Conservation (phyloP, 306 rosid species). For the Luffa aegyptiaca region DNA sequence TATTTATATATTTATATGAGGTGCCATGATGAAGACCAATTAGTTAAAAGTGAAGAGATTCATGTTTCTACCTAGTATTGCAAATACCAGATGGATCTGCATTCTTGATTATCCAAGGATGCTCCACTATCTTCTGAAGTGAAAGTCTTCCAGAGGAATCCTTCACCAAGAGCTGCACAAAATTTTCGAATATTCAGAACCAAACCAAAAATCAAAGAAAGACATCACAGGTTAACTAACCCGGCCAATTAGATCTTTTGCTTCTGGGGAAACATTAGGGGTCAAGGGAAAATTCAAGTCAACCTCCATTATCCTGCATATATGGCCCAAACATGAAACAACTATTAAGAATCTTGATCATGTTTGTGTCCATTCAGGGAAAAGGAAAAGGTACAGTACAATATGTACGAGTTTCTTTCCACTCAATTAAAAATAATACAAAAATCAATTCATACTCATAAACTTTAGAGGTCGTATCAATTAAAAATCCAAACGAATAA, state of each 20-base stretch:
- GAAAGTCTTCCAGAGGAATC: constrained; percentile 67
- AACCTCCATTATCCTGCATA: constrained; percentile 54
- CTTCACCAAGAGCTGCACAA: constrained; percentile 66
- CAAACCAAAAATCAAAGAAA: background rate
- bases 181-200: background rate
- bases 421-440: background rate
- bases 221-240: constrained; percentile 25
- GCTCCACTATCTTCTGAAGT: constrained; percentile 67
- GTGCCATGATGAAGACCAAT: background rate
- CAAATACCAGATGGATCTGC: constrained; percentile 48
- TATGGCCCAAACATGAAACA: background rate
- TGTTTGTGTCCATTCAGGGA: background rate
- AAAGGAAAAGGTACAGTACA: background rate
- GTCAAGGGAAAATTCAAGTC: constrained; percentile 54
- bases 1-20: background rate
- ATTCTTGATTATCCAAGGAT: constrained; percentile 79
- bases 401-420: background rate
- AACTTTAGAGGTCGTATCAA: too few relatives aligned
- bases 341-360: background rate
- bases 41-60: background rate
- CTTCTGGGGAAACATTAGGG: constrained; percentile 53
- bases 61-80: constrained; percentile 19
- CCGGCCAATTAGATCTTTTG: constrained; percentile 55
- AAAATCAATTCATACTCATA: too few relatives aligned
- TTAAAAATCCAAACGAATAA: too few relatives aligned